Base-by-base conservation (phyloP, 2,329 filamentous ascomycete species). In the Orbilia ellipsospora region DNA sequence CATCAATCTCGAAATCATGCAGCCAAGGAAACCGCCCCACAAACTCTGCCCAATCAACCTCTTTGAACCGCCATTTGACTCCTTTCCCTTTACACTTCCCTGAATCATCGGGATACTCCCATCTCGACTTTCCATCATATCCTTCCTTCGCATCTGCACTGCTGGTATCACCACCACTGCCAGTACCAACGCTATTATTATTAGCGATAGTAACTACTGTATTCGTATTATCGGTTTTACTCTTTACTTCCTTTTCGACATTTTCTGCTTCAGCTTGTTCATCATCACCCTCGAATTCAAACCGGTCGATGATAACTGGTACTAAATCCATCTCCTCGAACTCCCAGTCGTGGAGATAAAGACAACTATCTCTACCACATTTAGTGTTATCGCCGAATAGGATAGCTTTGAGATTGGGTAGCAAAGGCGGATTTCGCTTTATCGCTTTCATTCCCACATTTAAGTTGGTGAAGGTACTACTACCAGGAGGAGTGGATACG, bases 1-100 rank as follows among this genome's bases (percentile, higher is more conserved):
- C 70, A 55, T 74, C 70, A 23, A 74, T 74, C 31, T 74, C 70
- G 55, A 74, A 74, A 51, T 74, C 70, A 48, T 74, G 70, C 36
- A 74, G 54, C 70, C 70, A 74, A 6, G 70, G 70, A 28, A 59
- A 74, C 18, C 63, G 40, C 16, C 70, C 70, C 1, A 74, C 70
- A 31, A 74, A 74, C 16, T 74, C 70, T 0, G 70, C 70, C 70
- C 70, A 74, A 36, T 67, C 70, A 2, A 74, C 70, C 42, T 74
- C 70, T 36, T 59, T 64, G 36, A 68, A 74, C 36, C 55, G 52
- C 70, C 70, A 74, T 12, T 63, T 52, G 0, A 52, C 65, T 15
- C 57, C 70, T 4, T 44, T 56, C 8, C 31, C 31, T 36, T 36
- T 36, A 6, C 31, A 36, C 10, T 48, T 48, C 13, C 57, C 56